Evolutionary conservation across 768 basidiomycete genomes (phyloP).

Genomic region (Phylloporus arenicola): DNA sequence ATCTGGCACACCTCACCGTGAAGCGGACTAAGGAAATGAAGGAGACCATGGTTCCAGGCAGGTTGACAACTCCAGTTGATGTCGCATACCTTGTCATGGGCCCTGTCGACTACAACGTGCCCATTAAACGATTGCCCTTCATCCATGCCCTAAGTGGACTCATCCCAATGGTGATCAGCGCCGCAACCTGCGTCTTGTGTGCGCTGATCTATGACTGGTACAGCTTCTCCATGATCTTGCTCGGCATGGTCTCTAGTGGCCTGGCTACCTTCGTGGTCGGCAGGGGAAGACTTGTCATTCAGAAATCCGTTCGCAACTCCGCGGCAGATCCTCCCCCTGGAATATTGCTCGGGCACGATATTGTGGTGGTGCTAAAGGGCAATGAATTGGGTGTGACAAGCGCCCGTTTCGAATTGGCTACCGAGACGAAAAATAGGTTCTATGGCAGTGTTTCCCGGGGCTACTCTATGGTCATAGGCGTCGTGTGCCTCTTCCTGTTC

Average conservation of each 20-base stretch:
- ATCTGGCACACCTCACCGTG: slow-evolving; percentile 21
- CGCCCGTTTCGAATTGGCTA: slow-evolving; percentile 21
- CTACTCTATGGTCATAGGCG: slow-evolving; percentile 8
- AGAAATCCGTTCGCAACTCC: slow-evolving; percentile 11
- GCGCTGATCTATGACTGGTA: slow-evolving; percentile 27
- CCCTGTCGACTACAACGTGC: slow-evolving; percentile 4
- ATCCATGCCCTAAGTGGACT: slow-evolving; percentile 4
- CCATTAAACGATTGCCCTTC: slow-evolving; percentile 4
- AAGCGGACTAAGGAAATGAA: slow-evolving; percentile 7
- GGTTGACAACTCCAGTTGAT: slow-evolving; percentile 14
- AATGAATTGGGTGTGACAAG: slow-evolving; percentile 21
- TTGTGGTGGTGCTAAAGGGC: slow-evolving; percentile 24
- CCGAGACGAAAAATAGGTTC: neutral
- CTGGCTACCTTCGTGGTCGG: slow-evolving; percentile 24
- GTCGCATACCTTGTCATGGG: slow-evolving; percentile 14
- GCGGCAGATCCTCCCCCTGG: slow-evolving; percentile 20
- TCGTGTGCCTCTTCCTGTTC: slow-evolving; percentile 23
- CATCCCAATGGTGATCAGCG: slow-evolving; percentile 22
- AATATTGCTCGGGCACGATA: slow-evolving; percentile 15
- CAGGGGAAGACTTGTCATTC: slow-evolving; percentile 19
- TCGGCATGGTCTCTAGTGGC: slow-evolving; percentile 27
- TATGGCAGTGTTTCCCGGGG: neutral
- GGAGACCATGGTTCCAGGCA: slow-evolving; percentile 14
- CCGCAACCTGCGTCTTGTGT: slow-evolving; percentile 18
- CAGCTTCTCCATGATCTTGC: slow-evolving; percentile 27